Base-by-base conservation (phyloP, 2,329 filamentous ascomycete species). In the Geosmithia morbida region DNA sequence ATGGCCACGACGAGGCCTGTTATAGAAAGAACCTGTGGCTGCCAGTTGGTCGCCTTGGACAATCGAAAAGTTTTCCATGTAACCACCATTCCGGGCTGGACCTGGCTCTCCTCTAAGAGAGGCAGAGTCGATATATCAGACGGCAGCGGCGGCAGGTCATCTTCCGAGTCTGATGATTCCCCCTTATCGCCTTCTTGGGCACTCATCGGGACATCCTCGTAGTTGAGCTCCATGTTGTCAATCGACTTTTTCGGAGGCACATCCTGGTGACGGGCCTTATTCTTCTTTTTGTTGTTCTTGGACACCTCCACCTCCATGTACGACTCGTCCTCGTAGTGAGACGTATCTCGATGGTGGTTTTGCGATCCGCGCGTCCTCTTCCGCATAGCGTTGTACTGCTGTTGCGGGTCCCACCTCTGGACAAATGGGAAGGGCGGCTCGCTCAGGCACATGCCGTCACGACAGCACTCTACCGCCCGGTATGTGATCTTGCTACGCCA, bases 401-500 rank as follows among this genome's bases (percentile, higher is more conserved):
- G 85, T 51, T 87, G 82, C 3, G 77, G 74, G 61, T 94, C 87
- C 90, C 89, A 96, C 44, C 85, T 77, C 61, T 96, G 88, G 16
- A 85, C 71, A 61, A 96, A 96, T 0, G 89, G 89, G 57, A 94
- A 96, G 0, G 89, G 86, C 0, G 90, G 89, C 33, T 85, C 75
- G 47, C 76, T 84, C 43, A 94, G 69, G 30, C 74, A 66, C 40
- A 87, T 66, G 5, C 72, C 75, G 29, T 85, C 75, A n/a, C 85
- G 73, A 51, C 80, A 78, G 62, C 89, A 96, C 61, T 97, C 90
- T 1, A 94, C 85, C 19, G 87, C 89, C 20, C 77, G 75, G 51
- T 94, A 79, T 11, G 69, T 74, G 50, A 96, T 81, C 53, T 80
- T 87, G 4, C 77, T 67, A 53, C 77, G 77, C 89, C 89, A 96